Conservation (phyloP, 768 basidiomycete species). For the Phanerochaete carnosa region DNA sequence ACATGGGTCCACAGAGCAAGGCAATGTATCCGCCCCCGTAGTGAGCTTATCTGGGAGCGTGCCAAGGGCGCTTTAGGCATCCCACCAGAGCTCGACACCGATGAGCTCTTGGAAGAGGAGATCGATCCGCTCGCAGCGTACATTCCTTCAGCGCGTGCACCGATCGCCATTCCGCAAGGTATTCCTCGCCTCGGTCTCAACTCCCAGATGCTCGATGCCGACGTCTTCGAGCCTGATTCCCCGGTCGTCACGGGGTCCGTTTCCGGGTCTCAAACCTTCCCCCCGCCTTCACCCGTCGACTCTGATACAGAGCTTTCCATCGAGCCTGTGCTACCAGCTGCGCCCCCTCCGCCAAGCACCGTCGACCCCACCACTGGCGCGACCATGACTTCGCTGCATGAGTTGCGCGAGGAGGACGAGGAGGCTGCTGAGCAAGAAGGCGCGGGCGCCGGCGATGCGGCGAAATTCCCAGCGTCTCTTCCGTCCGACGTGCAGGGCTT, state of each 20-base stretch:
- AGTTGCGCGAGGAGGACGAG: slow-evolving; percentile 27
- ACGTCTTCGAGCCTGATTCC: slow-evolving; percentile 21
- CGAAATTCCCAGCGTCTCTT: slow-evolving; percentile 12
- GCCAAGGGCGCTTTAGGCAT: slow-evolving; percentile 86
- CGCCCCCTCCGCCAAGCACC: slow-evolving; percentile 19
- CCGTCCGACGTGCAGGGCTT: slow-evolving; percentile 26
- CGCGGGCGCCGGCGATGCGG: slow-evolving; percentile 9
- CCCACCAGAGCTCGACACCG: slow-evolving; percentile 77
- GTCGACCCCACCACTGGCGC: slow-evolving; percentile 14
- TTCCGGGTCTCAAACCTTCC: slow-evolving; percentile 4
- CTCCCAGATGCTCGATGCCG: slow-evolving; percentile 11
- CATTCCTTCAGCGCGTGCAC: slow-evolving; percentile 1
- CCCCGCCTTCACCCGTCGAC: slow-evolving; percentile 4
- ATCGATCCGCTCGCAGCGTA: slow-evolving; percentile 17
- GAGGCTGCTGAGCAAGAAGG: slow-evolving; percentile 19
- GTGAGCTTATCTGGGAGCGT: slow-evolving; percentile 90
- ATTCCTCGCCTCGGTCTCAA: slow-evolving; percentile 3
- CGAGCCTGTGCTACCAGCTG: slow-evolving; percentile 32
- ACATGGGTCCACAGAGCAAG: slow-evolving; percentile 72
- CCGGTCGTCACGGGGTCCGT: slow-evolving; percentile 13
- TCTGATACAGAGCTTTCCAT: slow-evolving; percentile 22
- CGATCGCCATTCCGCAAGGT: slow-evolving; percentile 1
- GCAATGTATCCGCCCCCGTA: slow-evolving; percentile 71
- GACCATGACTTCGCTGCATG: slow-evolving; percentile 18
- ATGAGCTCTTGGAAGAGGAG: slow-evolving; percentile 28